Evolutionary conservation across 352 stramenopile species (phyloP).

Genomic region (Pythium coloratum): DNA sequence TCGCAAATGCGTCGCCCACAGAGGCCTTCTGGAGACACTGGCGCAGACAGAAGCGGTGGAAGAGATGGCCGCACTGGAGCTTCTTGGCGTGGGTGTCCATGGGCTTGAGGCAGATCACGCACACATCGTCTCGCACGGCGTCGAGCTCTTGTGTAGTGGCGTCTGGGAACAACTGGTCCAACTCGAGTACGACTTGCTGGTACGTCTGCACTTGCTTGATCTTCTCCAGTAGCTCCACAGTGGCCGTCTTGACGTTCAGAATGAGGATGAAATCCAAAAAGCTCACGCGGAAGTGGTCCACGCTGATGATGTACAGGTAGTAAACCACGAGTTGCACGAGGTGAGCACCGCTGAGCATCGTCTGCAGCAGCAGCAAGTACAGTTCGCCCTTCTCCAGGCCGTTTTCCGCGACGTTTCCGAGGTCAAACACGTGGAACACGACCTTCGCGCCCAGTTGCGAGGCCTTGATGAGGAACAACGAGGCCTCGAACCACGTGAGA

Average conservation of each 20-base stretch:
- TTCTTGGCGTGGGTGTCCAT: constrained; percentile 76
- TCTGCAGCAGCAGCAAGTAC: constrained; percentile 66
- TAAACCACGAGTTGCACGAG: constrained; percentile 72
- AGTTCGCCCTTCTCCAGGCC: constrained; percentile 66
- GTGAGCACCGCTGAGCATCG: constrained; percentile 55
- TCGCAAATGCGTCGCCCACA: constrained; percentile 51
- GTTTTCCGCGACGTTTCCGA: constrained; percentile 34
- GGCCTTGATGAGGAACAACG: constrained; percentile 63
- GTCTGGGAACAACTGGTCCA: constrained; percentile 65
- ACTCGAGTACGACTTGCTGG: constrained; percentile 66
- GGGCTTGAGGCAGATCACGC: constrained; percentile 74
- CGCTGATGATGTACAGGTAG: constrained; percentile 81
- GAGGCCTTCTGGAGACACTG: constrained; percentile 76
- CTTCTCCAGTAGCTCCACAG: constrained; percentile 63
- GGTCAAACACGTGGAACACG: constrained; percentile 58
- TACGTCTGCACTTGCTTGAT: constrained; percentile 67
- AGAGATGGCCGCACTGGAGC: constrained; percentile 69
- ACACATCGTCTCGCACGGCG: constrained; percentile 69
- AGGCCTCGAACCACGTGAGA: constrained; percentile 76
- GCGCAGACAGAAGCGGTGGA: constrained; percentile 70
- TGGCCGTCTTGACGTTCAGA: constrained; percentile 82
- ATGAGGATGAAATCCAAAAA: constrained; percentile 81
- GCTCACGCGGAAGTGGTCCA: constrained; percentile 77
- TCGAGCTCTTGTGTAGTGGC: constrained; percentile 54
- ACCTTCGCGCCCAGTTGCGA: constrained; percentile 71